These are phyloP conservation scores for Wickerhamomyces tratensis DNA, from an alignment of 805 yeast species.

Conservation along the genomic window DNA sequence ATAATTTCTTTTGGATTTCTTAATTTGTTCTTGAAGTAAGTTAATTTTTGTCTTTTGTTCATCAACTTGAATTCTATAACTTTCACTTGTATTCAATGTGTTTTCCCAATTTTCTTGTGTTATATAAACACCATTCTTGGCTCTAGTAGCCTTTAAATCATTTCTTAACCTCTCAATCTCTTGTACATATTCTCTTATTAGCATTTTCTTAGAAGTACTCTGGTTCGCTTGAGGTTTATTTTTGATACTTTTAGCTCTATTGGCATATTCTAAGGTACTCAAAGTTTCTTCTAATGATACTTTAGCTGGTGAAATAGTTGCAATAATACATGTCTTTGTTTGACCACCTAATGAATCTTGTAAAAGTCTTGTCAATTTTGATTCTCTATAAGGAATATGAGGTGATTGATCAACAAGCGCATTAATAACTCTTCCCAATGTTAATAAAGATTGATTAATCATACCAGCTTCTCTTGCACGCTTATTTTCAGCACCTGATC, in stretches of 20 bases:
- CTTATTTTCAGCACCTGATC: conserved; percentile 77
- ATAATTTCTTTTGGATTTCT: conserved; percentile 28
- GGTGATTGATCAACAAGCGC: conserved; percentile 50
- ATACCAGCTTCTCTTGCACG: conserved; percentile 90
- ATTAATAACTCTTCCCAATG: conserved; percentile 83
- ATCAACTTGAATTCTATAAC: conserved; percentile 36
- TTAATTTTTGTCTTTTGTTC: conserved; percentile 40
- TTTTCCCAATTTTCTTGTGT: conserved; percentile 39
- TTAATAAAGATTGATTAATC: conserved; percentile 75
- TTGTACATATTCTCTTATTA: conserved; percentile 41
- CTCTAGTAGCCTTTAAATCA: conserved; percentile 55
- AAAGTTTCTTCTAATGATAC: conserved; percentile 65
- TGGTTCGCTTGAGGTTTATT: conserved; percentile 58
- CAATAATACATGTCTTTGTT: conserved; percentile 74
- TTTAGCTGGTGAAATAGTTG: conserved; percentile 74
- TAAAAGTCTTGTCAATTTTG: conserved; percentile 66
- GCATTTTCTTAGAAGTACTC: conserved; percentile 46
- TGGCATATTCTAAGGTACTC: conserved; percentile 77
- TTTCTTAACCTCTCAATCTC: conserved; percentile 47
- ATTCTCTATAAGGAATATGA: conserved; percentile 80
- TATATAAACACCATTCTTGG: conserved; percentile 58
- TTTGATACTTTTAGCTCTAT: conserved; percentile 68
- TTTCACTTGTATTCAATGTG: conserved; percentile 34
- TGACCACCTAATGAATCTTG: conserved; percentile 82
- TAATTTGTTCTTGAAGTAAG: conserved; percentile 38